These are phyloP conservation scores for Pestalotiopsis sp. DNA, from an alignment of 2,329 filamentous ascomycete species.

Conservation along the genomic window DNA sequence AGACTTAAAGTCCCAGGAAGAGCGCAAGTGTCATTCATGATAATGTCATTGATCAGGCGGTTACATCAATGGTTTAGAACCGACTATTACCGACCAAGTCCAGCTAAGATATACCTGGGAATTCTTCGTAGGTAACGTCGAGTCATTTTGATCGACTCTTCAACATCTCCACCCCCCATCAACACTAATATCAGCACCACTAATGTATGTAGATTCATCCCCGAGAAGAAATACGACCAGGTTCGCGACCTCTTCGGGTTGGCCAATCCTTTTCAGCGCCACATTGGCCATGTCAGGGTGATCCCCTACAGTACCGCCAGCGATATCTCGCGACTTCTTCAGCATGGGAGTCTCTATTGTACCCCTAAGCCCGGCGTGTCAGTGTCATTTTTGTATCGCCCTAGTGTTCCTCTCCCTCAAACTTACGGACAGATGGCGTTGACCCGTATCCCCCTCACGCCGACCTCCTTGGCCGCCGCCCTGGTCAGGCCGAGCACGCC, in stretches of 20 bases:
- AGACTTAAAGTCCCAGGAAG: background rate
- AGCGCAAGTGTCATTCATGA: too few species aligned
- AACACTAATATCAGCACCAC: constrained; percentile 21
- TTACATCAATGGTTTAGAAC: too few species aligned
- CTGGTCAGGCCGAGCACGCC: constrained; percentile 30
- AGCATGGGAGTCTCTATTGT: constrained; percentile 31
- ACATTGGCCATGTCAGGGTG: constrained; percentile 16
- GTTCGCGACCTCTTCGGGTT: constrained; percentile 32
- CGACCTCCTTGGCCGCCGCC: constrained; percentile 31
- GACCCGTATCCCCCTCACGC: constrained; percentile 24
- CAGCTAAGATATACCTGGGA: too few species aligned
- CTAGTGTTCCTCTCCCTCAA: background rate
- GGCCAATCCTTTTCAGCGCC: constrained; percentile 21
- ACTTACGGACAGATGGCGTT: constrained; percentile 32
- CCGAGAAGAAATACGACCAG: constrained; percentile 37
- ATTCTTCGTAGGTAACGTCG: too few species aligned
- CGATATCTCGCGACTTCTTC: background rate
- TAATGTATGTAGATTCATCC: constrained; percentile 26
- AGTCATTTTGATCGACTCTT: background rate
- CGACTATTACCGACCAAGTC: background rate
- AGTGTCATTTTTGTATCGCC: background rate
- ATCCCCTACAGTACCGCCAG: constrained; percentile 17
- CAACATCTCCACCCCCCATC: constrained; percentile 30
- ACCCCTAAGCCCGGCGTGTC: constrained; percentile 19
- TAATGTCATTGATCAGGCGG: too few species aligned